Evolutionary conservation across 2,329 filamentous ascomycete species (phyloP), one percentile per base, ranked within the genome.

Genomic region (Albifimbria verrucaria): DNA sequence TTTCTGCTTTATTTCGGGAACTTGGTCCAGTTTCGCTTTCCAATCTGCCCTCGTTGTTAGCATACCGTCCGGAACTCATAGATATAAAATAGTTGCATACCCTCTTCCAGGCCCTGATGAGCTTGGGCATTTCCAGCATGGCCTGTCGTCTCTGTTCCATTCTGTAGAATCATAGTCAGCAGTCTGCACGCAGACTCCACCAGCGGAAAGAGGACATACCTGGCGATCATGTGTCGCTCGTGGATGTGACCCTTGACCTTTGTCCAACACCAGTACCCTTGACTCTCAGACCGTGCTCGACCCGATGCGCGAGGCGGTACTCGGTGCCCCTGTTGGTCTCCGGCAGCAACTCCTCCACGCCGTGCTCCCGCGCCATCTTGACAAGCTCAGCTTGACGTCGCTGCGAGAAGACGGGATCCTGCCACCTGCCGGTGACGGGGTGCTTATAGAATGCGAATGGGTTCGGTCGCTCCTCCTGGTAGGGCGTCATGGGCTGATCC

Each of bases 221-320:
- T 85, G 56, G 82, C 79, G 74, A 89, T 87, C 77, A 97, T 77
- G 65, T 88, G 88, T 68, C 94, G 85, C 79, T 99, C 94, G 85
- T 92, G 90, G 63, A 85, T 81, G 74, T 97, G 93, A 72, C 94
- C 94, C 87, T 97, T 99, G 70, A 97, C 93, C 73, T 82, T 86
- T 97, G 87, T 53, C 92, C 93, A 61, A 91, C 86, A 79, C 94
- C 93, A 1, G 93, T 97, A 63, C 93, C 93, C 82, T 92, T 93
- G 54, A 97, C 89, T 57, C 87, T 81, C 70, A 96, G 69, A 48
- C 92, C 93, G 59, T 87, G 81, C 77, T 95, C 89, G 54, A 91
- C 83, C 53, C 90, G 78, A 69, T 85, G 82, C 64, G 83, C 80
- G 65, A 92, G 81, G 70, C 80, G 85, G 68, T 83, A 81, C 61